Conservation (phyloP, 768 basidiomycete genomes). For the Tulasnella sp. region DNA sequence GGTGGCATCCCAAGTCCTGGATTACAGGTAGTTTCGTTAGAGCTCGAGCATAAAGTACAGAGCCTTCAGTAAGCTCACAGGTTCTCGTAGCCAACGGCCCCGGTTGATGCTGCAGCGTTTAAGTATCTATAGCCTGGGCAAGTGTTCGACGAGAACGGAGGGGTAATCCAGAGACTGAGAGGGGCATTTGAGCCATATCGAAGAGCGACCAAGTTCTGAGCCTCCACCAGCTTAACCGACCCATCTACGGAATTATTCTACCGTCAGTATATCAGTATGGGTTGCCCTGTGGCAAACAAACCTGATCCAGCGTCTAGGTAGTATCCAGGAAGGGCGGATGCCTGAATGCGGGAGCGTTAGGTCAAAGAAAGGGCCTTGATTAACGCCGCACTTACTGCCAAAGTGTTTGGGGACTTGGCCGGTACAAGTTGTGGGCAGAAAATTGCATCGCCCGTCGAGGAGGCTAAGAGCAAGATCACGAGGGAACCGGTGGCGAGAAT, state of each 20-base stretch:
- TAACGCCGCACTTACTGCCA: neutral
- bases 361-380: neutral
- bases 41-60: neutral
- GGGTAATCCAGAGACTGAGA: neutral
- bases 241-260: neutral
- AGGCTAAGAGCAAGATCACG: neutral
- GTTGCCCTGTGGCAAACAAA: neutral
- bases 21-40: neutral
- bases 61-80: neutral
- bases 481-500: neutral
- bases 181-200: neutral
- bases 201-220: neutral
- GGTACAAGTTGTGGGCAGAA: neutral
- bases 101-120: neutral
- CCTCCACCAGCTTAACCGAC: neutral
- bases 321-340: constrained; percentile 19
- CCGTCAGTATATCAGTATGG: neutral
- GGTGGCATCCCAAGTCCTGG: neutral
- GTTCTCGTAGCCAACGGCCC: neutral
- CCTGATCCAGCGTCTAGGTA: constrained; percentile 5
- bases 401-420: neutral
- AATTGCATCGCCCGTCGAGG: neutral
- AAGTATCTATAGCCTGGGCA: neutral
- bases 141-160: neutral
- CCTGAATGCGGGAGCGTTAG: neutral